phyloP scores from a whole-genome alignment of 352 stramenopile genomes.

The Halophytophthora batemanensis region DNA sequence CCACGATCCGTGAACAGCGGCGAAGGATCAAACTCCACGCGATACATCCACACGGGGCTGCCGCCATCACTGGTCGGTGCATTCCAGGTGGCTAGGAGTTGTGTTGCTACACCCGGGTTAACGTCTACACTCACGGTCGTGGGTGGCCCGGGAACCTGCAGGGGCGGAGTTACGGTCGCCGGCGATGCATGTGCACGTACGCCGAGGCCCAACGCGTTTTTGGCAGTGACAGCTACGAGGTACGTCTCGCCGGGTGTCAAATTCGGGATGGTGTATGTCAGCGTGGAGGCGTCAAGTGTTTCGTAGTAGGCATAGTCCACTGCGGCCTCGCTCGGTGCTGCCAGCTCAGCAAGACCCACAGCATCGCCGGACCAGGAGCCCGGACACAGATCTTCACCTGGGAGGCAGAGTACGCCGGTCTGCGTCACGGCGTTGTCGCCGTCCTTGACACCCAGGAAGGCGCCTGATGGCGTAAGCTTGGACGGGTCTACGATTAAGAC shows the following conservation, averaged over 20 bases:
- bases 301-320: slow-evolving; percentile 71
- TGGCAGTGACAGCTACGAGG: slow-evolving; percentile 83
- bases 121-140: slow-evolving; percentile 69
- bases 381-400: slow-evolving; percentile 39
- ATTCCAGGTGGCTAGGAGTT: slow-evolving; percentile 53
- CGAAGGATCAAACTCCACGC: slow-evolving; percentile 70
- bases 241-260: slow-evolving; percentile 78
- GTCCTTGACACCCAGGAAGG: slow-evolving; percentile 63
- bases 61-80: slow-evolving; percentile 55
- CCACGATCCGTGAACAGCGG: slow-evolving; percentile 63
- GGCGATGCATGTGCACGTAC: slow-evolving; percentile 39
- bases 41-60: slow-evolving; percentile 65
- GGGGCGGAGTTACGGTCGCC: slow-evolving; percentile 44
- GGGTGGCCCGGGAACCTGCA: slow-evolving; percentile 77
- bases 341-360: slow-evolving; percentile 7
- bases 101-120: slow-evolving; percentile 71
- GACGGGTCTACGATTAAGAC: slow-evolving; percentile 50
- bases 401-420: slow-evolving; percentile 38
- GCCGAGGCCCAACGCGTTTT: slow-evolving; percentile 78
- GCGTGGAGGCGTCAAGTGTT: slow-evolving; percentile 47
- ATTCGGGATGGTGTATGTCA: slow-evolving; percentile 66
- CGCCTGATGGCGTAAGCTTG: slow-evolving; percentile 44
- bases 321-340: slow-evolving; percentile 46
- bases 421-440: slow-evolving; percentile 73
- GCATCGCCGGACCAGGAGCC: slow-evolving; percentile 36